Evolutionary conservation across 164 flowering plant species (phyloP).

Genomic region (Houttuynia cordata): DNA sequence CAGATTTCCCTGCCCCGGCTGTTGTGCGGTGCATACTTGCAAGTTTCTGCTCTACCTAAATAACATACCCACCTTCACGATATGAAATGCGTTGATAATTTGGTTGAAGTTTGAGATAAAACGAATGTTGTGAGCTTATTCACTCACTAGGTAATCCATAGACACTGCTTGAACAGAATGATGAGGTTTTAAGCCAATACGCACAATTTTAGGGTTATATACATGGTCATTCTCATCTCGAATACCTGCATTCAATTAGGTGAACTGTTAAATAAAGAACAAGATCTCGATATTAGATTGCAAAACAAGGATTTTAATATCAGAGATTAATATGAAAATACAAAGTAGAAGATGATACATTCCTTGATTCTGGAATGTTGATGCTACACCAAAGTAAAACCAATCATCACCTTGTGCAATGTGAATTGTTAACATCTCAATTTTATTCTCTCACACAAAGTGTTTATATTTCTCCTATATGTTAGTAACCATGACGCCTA

Average conservation of each 20-base stretch:
- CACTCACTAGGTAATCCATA: constrained; percentile 83
- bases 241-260: constrained; percentile 37
- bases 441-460: too few species aligned
- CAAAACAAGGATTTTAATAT: too few species aligned
- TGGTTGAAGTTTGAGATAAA: not conserved
- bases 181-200: constrained; percentile 93
- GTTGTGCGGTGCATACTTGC: constrained; percentile 28
- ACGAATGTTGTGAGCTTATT: not conserved
- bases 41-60: constrained; percentile 76
- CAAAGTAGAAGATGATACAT: too few species aligned
- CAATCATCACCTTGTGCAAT: too few species aligned
- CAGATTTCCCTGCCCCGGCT: constrained; percentile 48
- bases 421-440: too few species aligned
- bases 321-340: too few species aligned
- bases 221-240: constrained; percentile 77
- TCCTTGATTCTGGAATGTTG: too few species aligned
- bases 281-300: not conserved
- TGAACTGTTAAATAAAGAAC: not conserved
- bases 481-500: too few species aligned
- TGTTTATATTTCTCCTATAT: too few species aligned
- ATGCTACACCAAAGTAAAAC: too few species aligned
- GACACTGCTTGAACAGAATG: constrained; percentile 83
- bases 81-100: too few species aligned
- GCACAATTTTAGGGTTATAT: constrained; percentile 92
- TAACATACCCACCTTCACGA: not conserved